phyloP scores from a whole-genome alignment of 495 filamentous ascomycete species.

The Penicillium mononematosum region DNA sequence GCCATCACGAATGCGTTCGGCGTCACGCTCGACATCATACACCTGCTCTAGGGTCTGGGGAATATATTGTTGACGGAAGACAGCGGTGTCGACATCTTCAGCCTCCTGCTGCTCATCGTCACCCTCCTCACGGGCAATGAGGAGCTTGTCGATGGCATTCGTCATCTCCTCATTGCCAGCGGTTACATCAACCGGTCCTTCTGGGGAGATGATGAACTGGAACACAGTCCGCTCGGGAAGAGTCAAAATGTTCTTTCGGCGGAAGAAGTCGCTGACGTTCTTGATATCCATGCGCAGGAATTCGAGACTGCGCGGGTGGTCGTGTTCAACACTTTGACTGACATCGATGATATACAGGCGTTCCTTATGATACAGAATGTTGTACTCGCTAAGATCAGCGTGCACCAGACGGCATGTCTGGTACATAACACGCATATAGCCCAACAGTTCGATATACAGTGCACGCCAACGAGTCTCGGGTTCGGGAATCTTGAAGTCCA shows the following conservation, averaged over 20 bases:
- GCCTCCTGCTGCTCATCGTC: conserved; percentile 38
- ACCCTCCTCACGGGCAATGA: conserved; percentile 42
- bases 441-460: conserved; percentile 78
- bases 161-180: conserved; percentile 41
- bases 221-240: conserved; percentile 73
- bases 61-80: conserved; percentile 93
- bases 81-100: conserved; percentile 76
- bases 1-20: conserved; percentile 69
- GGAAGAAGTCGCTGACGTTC: conserved; percentile 91
- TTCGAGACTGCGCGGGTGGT: conserved; percentile 86
- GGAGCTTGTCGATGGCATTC: conserved; percentile 51
- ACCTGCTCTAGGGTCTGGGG: conserved; percentile 92
- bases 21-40: conserved; percentile 92
- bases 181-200: conserved; percentile 49
- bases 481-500: conserved; percentile 57
- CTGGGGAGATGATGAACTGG: conserved; percentile 67
- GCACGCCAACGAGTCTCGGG: conserved; percentile 63
- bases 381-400: conserved; percentile 96
- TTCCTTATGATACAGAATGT: conserved; percentile 82
- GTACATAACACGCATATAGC: conserved; percentile 90
- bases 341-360: conserved; percentile 94
- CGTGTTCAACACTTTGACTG: conserved; percentile 93
- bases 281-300: conserved; percentile 98
- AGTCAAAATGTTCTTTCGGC: conserved; percentile 74
- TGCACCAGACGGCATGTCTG: conserved; percentile 88